Evolutionary conservation across 768 basidiomycete species (phyloP).

Genomic region (Suillus bovinus): DNA sequence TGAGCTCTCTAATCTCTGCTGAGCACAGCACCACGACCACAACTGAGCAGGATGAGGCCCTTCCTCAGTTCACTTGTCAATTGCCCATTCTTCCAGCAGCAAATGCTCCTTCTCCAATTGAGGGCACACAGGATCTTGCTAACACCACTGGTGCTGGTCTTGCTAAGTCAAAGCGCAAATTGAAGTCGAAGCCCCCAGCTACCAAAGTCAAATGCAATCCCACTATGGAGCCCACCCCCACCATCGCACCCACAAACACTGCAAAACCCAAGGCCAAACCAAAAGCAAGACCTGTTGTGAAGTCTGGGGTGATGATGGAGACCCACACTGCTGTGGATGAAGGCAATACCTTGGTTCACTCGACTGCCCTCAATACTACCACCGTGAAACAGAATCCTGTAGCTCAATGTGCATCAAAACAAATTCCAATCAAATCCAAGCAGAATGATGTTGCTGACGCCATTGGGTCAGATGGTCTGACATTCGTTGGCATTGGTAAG

Average conservation of each 20-base stretch:
- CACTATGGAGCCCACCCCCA: background rate
- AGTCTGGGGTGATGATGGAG: background rate
- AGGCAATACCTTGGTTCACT: too few relatives aligned
- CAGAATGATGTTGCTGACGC: background rate
- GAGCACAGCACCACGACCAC: background rate
- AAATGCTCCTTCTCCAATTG: background rate
- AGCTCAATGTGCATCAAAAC: slow-evolving; percentile 17
- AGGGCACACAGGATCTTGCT: background rate
- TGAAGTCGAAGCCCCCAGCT: background rate
- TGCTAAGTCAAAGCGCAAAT: background rate
- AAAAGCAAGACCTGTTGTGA: background rate
- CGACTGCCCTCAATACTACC: too few relatives aligned
- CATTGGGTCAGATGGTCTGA: background rate
- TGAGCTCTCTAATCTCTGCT: background rate
- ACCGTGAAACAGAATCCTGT: too few relatives aligned
- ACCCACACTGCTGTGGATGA: background rate
- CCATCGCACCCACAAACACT: slow-evolving; percentile 12
- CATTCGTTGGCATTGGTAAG: background rate
- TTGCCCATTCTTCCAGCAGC: background rate
- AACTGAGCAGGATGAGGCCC: background rate
- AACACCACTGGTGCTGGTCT: background rate
- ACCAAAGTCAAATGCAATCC: background rate
- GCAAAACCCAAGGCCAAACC: slow-evolving; percentile 5
- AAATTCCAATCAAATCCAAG: background rate
- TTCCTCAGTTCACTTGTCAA: background rate